Evolutionary conservation across 129 eudicot genomes (phyloP).

Genomic region (Escallonia rubra): DNA sequence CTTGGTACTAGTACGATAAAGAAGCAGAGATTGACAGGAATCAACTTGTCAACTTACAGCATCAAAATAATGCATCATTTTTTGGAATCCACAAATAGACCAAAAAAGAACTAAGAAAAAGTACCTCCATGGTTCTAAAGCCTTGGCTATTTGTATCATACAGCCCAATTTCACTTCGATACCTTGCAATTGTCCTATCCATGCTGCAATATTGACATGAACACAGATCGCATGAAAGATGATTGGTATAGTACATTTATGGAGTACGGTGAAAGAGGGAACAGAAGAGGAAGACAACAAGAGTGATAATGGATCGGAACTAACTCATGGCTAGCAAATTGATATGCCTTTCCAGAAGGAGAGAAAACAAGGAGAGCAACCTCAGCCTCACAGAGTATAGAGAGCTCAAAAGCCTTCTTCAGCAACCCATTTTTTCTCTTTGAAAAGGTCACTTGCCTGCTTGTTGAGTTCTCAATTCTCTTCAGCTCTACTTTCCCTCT

Average conservation of each 20-base stretch:
- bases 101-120: background rate
- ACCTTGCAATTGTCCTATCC: slow-evolving; percentile 59
- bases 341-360: slow-evolving; percentile 54
- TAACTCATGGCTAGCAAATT: slow-evolving; percentile 58
- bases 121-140: slow-evolving; percentile 50
- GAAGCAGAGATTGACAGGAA: background rate
- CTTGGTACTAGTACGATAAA: too few species aligned
- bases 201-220: slow-evolving; percentile 22
- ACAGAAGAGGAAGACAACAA: background rate
- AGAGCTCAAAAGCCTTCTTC: slow-evolving; percentile 65
- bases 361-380: slow-evolving; percentile 61
- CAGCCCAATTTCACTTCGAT: slow-evolving; percentile 56
- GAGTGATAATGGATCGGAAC: background rate
- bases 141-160: slow-evolving; percentile 36
- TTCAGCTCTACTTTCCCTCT: slow-evolving; percentile 74
- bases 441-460: slow-evolving; percentile 72
- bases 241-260: background rate
- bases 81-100: background rate
- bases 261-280: background rate
- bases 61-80: background rate
- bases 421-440: slow-evolving; percentile 72
- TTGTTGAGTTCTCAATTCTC: slow-evolving; percentile 68
- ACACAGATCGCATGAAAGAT: background rate
- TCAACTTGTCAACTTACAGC: background rate
- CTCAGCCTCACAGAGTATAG: slow-evolving; percentile 66